phyloP scores from a whole-genome alignment of 176 grass and related monocot species.

The Aegilops bicornis region DNA sequence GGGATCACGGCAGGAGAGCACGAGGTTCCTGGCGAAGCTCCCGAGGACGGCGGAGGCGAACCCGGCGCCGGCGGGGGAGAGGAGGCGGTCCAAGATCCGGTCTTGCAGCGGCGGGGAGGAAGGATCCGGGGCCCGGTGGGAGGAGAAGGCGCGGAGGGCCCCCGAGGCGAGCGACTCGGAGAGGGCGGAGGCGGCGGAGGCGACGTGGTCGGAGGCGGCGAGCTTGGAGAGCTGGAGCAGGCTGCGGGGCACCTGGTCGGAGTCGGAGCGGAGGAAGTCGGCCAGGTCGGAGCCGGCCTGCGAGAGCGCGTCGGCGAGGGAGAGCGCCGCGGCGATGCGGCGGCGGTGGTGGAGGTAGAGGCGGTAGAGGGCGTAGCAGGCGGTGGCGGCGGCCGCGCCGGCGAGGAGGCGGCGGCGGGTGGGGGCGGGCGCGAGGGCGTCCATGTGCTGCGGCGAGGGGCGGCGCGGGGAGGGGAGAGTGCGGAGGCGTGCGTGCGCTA shows the following conservation, averaged over 20 bases:
- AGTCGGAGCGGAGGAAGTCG: constrained; percentile 68
- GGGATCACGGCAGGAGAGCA: constrained; percentile 43
- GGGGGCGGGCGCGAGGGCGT: constrained; percentile 22
- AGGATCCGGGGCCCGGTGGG: constrained; percentile 7
- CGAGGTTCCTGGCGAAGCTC: constrained; percentile 68
- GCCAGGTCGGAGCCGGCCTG: constrained; percentile 57
- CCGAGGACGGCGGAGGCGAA: constrained; percentile 73
- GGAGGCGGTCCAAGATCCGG: constrained; percentile 68
- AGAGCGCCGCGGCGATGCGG: constrained; percentile 46
- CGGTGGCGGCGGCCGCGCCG: constrained; percentile 19
- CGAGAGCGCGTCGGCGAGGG: constrained; percentile 49
- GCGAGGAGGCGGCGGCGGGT: constrained; percentile 37
- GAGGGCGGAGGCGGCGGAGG: constrained; percentile 27
- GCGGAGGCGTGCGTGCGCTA: background rate
- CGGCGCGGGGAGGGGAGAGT: background rate
- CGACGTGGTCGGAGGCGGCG: constrained; percentile 36
- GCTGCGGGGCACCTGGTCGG: constrained; percentile 59
- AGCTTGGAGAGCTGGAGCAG: constrained; percentile 86
- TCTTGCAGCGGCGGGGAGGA: constrained; percentile 36
- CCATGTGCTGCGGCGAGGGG: background rate
- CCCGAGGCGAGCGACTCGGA: constrained; percentile 36
- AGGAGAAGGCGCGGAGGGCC: constrained; percentile 36
- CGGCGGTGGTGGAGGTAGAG: constrained; percentile 43
- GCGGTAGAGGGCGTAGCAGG: constrained; percentile 49
- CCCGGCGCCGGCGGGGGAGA: constrained; percentile 56